Evolutionary conservation across 768 basidiomycete genomes (phyloP), one percentile per base, ranked within the genome.

Genomic region (Mrakia gelida): DNA sequence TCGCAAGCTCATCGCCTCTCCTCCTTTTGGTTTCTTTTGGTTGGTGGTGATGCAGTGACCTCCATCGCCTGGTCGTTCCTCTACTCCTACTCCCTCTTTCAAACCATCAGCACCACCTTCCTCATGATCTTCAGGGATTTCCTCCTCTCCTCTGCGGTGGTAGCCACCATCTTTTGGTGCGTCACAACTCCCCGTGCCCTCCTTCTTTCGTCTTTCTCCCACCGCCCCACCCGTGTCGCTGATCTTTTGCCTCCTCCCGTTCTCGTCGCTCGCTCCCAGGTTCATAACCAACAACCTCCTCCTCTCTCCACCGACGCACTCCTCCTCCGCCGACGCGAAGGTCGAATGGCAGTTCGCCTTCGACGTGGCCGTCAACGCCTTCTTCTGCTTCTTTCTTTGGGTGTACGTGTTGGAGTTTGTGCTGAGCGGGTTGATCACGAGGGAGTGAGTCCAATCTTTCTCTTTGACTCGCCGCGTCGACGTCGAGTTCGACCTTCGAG

Each of bases 291-390:
- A 93, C 83, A 88, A 87, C 63, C 87, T 91, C 0, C 87, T 92
- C 23, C 84, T 92, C 73, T 90, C 90, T 0, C 90, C 91, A 18
- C 89, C 91, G 16, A 90, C 92, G 15, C 91, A 90, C 16, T 88
- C 88, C 0, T 87, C 89, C n/a, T 90, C 92, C 80, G 89, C 79
- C 16, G 81, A 82, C 30, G 81, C 91, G 63, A 85, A 85, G 28
- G 91, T 94, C 43, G 93, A 94, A 87, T 95, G 91, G 92, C 92
- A 91, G 6, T 98, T 97, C 84, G 94, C 93, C 18, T 96, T 98
- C 82, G 96, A 98, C 84, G 92, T 98, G 23, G 95, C 97, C 84
- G 95, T 92, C 78, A 98, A 98, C 82, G 91, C 94, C 4, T 98
- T 98, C 87, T 96, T 98, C 85, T 95, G 95, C 28, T 86, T 95